These are phyloP conservation scores for Paracoccidioides lutzii DNA, from an alignment of 2,329 filamentous ascomycete species.

Conservation along the genomic window DNA sequence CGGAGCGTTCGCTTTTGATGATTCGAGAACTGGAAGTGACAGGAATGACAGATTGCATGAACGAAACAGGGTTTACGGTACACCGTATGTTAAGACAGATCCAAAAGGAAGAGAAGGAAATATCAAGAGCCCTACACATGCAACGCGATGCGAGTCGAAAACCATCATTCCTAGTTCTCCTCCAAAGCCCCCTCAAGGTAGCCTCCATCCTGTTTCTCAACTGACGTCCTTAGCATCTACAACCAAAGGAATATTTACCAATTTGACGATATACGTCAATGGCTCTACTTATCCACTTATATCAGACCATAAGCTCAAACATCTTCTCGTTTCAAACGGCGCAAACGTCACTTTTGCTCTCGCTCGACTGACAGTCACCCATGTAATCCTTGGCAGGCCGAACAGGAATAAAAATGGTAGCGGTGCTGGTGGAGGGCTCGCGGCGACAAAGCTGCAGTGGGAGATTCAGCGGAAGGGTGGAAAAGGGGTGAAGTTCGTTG, in stretches of 20 bases:
- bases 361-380: slow-evolving; percentile 62
- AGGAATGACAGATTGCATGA: too few species aligned
- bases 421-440: slow-evolving; percentile 60
- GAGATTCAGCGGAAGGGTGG: slow-evolving; percentile 59
- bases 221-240: slow-evolving; percentile 16
- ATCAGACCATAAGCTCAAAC: slow-evolving; percentile 77
- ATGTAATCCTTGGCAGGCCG: slow-evolving; percentile 64
- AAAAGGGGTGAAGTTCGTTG: slow-evolving; percentile 63
- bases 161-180: neutral
- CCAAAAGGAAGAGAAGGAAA: neutral
- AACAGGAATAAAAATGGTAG: slow-evolving; percentile 16
- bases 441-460: slow-evolving; percentile 65
- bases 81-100: neutral
- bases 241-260: slow-evolving; percentile 47
- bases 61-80: neutral
- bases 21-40: neutral
- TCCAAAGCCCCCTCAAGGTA: neutral
- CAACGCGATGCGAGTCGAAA: neutral
- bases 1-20: neutral
- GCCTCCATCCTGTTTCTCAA: neutral
- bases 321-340: slow-evolving; percentile 60
- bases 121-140: neutral
- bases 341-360: slow-evolving; percentile 58
- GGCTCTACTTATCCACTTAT: slow-evolving; percentile 69
- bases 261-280: slow-evolving; percentile 71